These are phyloP conservation scores for Cystobasidiaceae sp. DNA, from an alignment of 1,284 basidiomycete genomes.

Conservation along the genomic window DNA sequence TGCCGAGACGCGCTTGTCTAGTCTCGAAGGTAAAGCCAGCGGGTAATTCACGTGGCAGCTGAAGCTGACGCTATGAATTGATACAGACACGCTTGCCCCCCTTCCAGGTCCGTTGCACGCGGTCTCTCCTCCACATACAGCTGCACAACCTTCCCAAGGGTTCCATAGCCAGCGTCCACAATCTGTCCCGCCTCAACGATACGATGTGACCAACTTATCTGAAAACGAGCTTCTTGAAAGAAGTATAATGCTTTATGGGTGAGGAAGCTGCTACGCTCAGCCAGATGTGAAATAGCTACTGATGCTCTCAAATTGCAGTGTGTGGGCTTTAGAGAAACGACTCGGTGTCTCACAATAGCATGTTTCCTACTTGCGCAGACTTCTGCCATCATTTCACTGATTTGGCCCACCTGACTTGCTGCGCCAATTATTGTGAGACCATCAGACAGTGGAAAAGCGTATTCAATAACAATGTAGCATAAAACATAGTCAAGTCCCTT, in stretches of 20 bases:
- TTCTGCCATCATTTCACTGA: neutral
- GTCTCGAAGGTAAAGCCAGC: no score
- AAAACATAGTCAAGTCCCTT: no score
- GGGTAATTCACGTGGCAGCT: no score
- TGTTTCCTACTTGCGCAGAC: neutral
- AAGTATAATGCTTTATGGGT: slow-evolving; percentile 22
- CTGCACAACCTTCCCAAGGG: neutral
- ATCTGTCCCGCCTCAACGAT: slow-evolving; percentile 2
- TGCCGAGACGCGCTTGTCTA: no score
- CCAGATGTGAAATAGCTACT: neutral
- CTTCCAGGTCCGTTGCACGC: neutral
- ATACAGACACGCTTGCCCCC: neutral
- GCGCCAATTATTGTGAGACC: neutral
- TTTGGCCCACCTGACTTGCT: neutral
- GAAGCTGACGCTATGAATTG: neutral
- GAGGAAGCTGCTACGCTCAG: neutral
- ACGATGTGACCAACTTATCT: neutral
- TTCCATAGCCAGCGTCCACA: neutral
- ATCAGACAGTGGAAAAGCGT: neutral
- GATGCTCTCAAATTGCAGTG: neutral
- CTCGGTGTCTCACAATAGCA: neutral
- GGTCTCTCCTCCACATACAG: neutral
- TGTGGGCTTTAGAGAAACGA: slow-evolving; percentile 19
- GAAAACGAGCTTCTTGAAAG: slow-evolving; percentile 16
- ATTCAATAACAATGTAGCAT: no score